Evolutionary conservation across 148 eudicot genomes (phyloP).

Genomic region (Camellia lanceoleosa): DNA sequence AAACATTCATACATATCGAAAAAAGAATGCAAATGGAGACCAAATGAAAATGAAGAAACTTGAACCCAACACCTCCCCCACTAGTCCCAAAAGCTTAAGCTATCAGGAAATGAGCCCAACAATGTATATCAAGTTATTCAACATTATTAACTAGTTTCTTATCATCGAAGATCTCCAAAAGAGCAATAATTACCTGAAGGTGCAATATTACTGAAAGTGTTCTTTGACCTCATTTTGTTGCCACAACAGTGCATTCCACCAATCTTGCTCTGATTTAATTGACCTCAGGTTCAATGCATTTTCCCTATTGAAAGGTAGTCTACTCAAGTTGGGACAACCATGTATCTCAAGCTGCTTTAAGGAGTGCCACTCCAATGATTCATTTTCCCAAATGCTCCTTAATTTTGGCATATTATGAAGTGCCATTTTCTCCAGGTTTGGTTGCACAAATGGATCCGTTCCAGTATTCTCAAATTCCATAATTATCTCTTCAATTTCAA

Average conservation of each 20-base stretch:
- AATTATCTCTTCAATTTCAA: slow-evolving; percentile 2
- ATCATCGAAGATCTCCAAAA: background rate
- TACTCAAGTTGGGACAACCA: background rate
- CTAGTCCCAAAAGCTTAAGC: too few species aligned
- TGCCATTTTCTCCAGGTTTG: background rate
- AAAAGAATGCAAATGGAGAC: too few species aligned
- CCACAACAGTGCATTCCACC: background rate
- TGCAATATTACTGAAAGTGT: background rate
- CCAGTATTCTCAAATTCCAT: background rate
- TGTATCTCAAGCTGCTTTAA: slow-evolving; percentile 4
- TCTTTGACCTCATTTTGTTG: background rate
- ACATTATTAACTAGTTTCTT: background rate
- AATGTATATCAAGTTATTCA: too few species aligned
- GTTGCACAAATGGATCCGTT: background rate
- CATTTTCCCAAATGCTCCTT: slow-evolving; percentile 7
- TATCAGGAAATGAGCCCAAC: too few species aligned
- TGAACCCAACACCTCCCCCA: too few species aligned
- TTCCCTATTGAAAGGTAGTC: slow-evolving; percentile 2
- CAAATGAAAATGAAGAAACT: too few species aligned
- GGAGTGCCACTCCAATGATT: background rate
- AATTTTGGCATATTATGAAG: slow-evolving; percentile 1
- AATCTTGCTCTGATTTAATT: background rate
- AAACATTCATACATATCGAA: too few species aligned
- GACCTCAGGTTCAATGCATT: background rate
- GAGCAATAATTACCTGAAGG: background rate